phyloP scores from a whole-genome alignment of 805 yeast genomes.

The Naumovozyma castellii region DNA sequence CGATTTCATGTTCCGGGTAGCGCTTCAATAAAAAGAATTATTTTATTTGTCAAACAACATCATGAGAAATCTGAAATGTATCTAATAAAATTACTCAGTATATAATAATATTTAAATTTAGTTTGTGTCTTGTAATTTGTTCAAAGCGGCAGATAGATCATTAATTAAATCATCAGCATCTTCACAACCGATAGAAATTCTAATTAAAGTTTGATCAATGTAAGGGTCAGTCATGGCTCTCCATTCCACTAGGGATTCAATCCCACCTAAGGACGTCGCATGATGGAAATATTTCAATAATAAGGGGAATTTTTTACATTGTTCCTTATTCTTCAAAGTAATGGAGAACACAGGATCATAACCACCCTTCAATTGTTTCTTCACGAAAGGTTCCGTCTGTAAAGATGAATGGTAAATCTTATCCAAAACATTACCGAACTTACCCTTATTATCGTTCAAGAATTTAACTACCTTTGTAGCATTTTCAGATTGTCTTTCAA shows the following conservation, averaged over 20 bases:
- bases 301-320: constrained; percentile 58
- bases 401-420: constrained; percentile 63
- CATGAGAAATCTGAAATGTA: too few species aligned
- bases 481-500: constrained; percentile 52
- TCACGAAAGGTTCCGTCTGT: constrained; percentile 61
- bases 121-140: constrained; percentile 6
- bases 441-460: constrained; percentile 40
- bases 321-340: constrained; percentile 37
- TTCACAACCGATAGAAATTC: constrained; percentile 79
- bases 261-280: constrained; percentile 90
- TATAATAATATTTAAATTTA: too few species aligned
- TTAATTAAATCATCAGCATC: constrained; percentile 63
- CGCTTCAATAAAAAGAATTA: too few species aligned
- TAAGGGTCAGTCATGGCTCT: constrained; percentile 60
- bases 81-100: too few species aligned
- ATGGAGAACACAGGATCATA: constrained; percentile 72
- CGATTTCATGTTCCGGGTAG: too few species aligned
- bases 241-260: constrained; percentile 88
- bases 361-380: constrained; percentile 56
- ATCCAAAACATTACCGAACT: constrained; percentile 39
- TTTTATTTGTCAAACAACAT: too few species aligned
- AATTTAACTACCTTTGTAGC: constrained; percentile 54
- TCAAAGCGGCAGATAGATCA: constrained; percentile 60
- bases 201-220: constrained; percentile 48
- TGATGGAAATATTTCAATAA: constrained; percentile 66